These are phyloP conservation scores for Vaccinium corymbosum DNA, from an alignment of 148 eudicot species.

Conservation along the genomic window DNA sequence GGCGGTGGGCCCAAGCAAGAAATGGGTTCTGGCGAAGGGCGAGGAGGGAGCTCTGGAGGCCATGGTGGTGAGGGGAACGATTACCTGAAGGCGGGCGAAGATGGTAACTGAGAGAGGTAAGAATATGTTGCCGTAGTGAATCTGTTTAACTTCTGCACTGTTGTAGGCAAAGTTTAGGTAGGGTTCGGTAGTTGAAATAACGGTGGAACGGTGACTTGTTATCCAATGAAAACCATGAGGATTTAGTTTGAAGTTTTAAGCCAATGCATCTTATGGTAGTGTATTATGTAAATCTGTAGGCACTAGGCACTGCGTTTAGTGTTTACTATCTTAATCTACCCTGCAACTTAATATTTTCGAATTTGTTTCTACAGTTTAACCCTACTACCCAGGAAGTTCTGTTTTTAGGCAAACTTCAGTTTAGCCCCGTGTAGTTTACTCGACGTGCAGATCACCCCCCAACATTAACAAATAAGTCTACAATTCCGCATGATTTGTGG, in stretches of 20 bases:
- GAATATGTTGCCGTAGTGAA: not conserved
- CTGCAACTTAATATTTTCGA: not conserved
- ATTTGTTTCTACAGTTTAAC: not conserved
- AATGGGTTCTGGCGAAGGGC: slow-evolving; percentile 43
- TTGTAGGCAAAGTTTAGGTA: slow-evolving; percentile 8
- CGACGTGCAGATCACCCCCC: not conserved
- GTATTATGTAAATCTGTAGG: slow-evolving; percentile 15
- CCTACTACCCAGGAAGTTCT: not conserved
- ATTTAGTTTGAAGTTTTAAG: not conserved
- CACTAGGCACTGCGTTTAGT: not conserved
- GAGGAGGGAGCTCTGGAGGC: slow-evolving; percentile 31
- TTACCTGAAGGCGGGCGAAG: slow-evolving; percentile 72
- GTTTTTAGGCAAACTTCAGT: not conserved
- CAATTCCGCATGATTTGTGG: not conserved
- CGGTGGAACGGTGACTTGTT: slow-evolving; percentile 8
- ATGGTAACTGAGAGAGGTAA: slow-evolving; percentile 38
- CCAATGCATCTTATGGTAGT: slow-evolving; percentile 15
- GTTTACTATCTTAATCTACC: not conserved
- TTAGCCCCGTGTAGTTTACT: not conserved
- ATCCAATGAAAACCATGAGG: not conserved
- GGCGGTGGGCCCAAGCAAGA: slow-evolving; percentile 55
- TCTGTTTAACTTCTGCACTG: slow-evolving; percentile 6
- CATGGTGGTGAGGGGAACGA: slow-evolving; percentile 60
- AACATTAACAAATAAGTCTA: not conserved
- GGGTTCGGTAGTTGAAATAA: slow-evolving; percentile 10